Evolutionary conservation across 2,329 filamentous ascomycete species (phyloP), one percentile per base, ranked within the genome.

Genomic region (Chlorencoelia australis): DNA sequence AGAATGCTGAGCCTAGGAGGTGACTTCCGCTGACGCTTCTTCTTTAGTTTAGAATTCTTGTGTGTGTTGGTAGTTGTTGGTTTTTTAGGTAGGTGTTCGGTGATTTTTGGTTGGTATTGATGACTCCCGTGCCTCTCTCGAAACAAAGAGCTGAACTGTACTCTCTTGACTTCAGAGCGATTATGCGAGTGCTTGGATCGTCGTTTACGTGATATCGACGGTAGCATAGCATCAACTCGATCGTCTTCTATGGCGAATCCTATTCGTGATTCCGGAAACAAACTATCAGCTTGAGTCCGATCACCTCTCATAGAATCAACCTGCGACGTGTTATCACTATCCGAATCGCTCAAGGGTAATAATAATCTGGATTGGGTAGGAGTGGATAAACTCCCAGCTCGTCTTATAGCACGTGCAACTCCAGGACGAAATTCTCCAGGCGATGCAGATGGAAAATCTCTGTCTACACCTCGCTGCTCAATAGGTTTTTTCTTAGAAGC

Each of bases 1-100:
- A 79, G 51, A 37, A 80, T 77, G 45, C 75, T 69, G 14, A 80
- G 61, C 14, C 54, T 57, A 3, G 71, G 71, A n/a, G 68, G 58
- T 5, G 6, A 10, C 16, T 33, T 33, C 20, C 18, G 33, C 3
- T 4, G 35, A 7, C 30, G 30, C 10, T 11, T 21, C 14, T 32
- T 11, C 15, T 27, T 26, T 19, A 17, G 7, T 35, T 38, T 15
- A 17, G 22, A 22, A 34, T 38, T 16, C 35, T 40, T 18, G 26
- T 35, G 14, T 8, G 8, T 15, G 26, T 9, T 27, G 10, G 30
- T 16, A 13, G 22, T 13, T 34, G 13, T 16, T n/a, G 24, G 3
- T n/a, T 19, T 7, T 25, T 25, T 7, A 13, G 22, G 10, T 13
- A 53, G 34, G 24, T 53, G 48, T 15, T 53, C 46, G 10, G 47